Percentiles rank a stretch among this genome's conserved stretches.
These are phyloP conservation scores for Raphanus raphanistrum DNA, from an alignment of 345 rosid species.

Conservation along the genomic window DNA sequence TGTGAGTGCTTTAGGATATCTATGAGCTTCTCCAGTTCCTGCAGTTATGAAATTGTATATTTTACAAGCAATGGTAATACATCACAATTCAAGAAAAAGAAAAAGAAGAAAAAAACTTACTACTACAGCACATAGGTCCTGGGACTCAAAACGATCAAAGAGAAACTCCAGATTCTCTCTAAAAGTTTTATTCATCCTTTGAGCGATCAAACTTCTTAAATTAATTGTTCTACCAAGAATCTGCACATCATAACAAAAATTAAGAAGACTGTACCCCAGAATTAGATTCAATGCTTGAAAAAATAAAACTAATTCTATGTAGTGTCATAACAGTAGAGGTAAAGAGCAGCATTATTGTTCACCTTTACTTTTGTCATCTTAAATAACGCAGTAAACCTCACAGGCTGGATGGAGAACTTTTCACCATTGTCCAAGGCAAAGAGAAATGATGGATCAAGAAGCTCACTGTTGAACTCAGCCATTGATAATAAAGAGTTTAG, in stretches of 20 bases:
- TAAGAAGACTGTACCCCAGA: slow-evolving; percentile 28
- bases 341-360: slow-evolving; percentile 18
- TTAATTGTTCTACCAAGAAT: slow-evolving; percentile 92
- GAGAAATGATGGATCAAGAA: slow-evolving; percentile 97
- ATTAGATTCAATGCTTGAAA: slow-evolving; percentile 17
- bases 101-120: slow-evolving; percentile 41
- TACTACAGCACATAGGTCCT: slow-evolving; percentile 91
- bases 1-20: slow-evolving; percentile 78
- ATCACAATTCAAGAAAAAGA: not conserved
- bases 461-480: slow-evolving; percentile 57
- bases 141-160: slow-evolving; percentile 94
- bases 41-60: slow-evolving; percentile 36
- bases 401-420: slow-evolving; percentile 79
- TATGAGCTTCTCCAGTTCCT: slow-evolving; percentile 90
- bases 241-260: slow-evolving; percentile 43
- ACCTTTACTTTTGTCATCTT: slow-evolving; percentile 98
- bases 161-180: slow-evolving; percentile 98
- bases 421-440: slow-evolving; percentile 94
- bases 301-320: not conserved
- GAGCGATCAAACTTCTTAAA: slow-evolving; percentile 84
- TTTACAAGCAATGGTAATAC: slow-evolving; percentile 2
- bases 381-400: slow-evolving; percentile 81
- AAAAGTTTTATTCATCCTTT: slow-evolving; percentile 86
- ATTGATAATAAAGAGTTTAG: slow-evolving; percentile 27
- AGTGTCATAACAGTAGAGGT: slow-evolving; percentile 10